Evolutionary conservation across 306 rosid species (phyloP), one percentile per base, ranked within the genome.

Genomic region (Cucurbita moschata): DNA sequence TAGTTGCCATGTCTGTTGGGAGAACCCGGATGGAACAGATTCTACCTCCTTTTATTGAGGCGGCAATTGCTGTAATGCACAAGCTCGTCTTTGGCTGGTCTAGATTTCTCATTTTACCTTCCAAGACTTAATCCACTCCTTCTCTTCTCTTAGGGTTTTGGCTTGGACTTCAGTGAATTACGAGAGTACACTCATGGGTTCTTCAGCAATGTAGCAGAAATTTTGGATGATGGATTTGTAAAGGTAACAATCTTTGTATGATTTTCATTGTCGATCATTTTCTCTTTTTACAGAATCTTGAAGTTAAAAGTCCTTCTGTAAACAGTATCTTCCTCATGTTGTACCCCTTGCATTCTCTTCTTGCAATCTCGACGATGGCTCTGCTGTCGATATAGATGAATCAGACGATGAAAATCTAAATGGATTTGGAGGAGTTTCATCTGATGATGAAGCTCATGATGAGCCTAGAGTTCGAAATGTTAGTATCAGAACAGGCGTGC

Each of bases 371-470:
- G 99, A 95, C 77, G 99, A 95, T 82, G 99, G 99, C 71, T 91
- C 99, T 78, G 97, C 96, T 0, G 92, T 95, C 72, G 90, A 95
- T 81, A 76, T 95, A 67, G 96, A 88, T 72, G 99, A 95, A 77
- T 77, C 90, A 5, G 99, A 95, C 37, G 90, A 87, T 52, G 99
- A 95, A 67, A 82, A 83, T 77, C 73, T 83, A 62, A 84, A 85
- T 89, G 97, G 97, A 56, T 91, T 95, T 91, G 97, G 92, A 66
- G 99, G 90, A 81, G 99, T 95, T 83, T 95, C 97, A 56, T 95
- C 99, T 35, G 99, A 95, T 65, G 97, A 95, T 56, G 99, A 95
- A 82, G 96, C 91, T 78, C 97, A 82, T 81, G 96, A 95, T 85
- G 99, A 95, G 76, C 96, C 97, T 70, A 89, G 99, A 82, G 96